Conservation (phyloP, 1,284 basidiomycete species). For the Meira miltonrushii region DNA sequence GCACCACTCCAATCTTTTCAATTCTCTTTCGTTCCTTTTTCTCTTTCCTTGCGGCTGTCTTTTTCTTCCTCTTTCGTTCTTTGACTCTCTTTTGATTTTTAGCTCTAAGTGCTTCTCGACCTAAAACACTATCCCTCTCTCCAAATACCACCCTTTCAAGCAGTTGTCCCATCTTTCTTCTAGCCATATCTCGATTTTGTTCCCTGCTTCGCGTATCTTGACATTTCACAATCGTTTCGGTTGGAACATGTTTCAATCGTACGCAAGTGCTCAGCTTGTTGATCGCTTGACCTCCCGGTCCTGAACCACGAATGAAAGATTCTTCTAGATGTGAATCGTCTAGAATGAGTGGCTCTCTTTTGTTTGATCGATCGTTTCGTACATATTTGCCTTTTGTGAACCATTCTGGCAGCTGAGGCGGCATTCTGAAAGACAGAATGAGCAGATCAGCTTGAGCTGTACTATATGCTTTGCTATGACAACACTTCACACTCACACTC, state of each 20-base stretch:
- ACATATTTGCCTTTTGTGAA: constrained; percentile 31
- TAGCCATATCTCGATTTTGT: constrained; percentile 37
- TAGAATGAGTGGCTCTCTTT: constrained; percentile 40
- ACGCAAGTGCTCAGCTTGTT: constrained; percentile 48
- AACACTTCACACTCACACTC: constrained; percentile 14
- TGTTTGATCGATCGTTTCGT: constrained; percentile 24
- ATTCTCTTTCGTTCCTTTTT: no score
- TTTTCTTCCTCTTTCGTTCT: constrained; percentile 4
- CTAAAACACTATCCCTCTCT: constrained; percentile 4
- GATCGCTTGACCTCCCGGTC: constrained; percentile 50
- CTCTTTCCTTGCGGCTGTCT: neutral
- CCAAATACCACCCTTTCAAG: constrained; percentile 19
- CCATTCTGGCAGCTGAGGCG: constrained; percentile 26
- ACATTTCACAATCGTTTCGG: constrained; percentile 37
- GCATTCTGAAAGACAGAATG: neutral
- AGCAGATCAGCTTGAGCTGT: neutral
- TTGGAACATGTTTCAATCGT: constrained; percentile 37
- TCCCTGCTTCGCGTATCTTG: constrained; percentile 39
- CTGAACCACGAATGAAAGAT: constrained; percentile 47
- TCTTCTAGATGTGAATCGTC: constrained; percentile 42
- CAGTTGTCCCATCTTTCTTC: constrained; percentile 32
- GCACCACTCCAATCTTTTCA: no score
- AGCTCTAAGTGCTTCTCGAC: no score
- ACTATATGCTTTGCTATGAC: neutral
- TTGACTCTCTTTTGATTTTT: constrained; percentile 1